A percentile compares a stretch with the other conserved stretches of the same genome.
These are phyloP conservation scores for Alectoria sarmentosa DNA, from an alignment of 495 filamentous ascomycete species.

Conservation along the genomic window DNA sequence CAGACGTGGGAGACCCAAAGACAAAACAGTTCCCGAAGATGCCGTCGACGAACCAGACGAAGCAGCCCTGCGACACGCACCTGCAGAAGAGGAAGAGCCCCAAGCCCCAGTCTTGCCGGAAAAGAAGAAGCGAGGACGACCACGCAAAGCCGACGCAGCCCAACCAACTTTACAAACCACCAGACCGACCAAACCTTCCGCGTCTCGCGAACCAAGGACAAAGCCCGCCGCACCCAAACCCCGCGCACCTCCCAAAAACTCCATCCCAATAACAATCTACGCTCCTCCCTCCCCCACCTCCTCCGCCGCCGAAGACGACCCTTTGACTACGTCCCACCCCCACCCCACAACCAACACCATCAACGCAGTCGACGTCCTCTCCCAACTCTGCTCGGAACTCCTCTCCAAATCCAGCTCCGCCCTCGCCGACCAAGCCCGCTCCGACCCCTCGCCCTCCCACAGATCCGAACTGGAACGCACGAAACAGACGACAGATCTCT, in stretches of 20 bases:
- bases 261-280: slow-evolving; percentile 21
- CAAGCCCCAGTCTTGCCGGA: not conserved
- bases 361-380: slow-evolving; percentile 17
- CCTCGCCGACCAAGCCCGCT: not conserved
- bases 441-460: slow-evolving; percentile 25
- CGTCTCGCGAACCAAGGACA: not conserved
- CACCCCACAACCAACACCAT: not conserved
- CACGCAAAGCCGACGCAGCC: slow-evolving; percentile 5
- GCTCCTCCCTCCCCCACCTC: slow-evolving; percentile 20
- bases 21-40: not conserved
- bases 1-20: not conserved
- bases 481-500: slow-evolving; percentile 58
- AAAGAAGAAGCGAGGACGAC: slow-evolving; percentile 17
- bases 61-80: not conserved
- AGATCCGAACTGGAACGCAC: slow-evolving; percentile 51
- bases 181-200: not conserved
- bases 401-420: slow-evolving; percentile 12
- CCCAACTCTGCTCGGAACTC: slow-evolving; percentile 20
- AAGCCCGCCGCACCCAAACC: not conserved
- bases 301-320: slow-evolving; percentile 37
- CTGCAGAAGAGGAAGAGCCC: slow-evolving; percentile 5
- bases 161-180: not conserved
- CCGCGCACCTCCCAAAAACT: slow-evolving; percentile 10
- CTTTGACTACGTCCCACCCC: slow-evolving; percentile 27
- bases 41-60: not conserved